Evolutionary conservation across 768 basidiomycete genomes (phyloP).

Genomic region (Termitomyces sp.): DNA sequence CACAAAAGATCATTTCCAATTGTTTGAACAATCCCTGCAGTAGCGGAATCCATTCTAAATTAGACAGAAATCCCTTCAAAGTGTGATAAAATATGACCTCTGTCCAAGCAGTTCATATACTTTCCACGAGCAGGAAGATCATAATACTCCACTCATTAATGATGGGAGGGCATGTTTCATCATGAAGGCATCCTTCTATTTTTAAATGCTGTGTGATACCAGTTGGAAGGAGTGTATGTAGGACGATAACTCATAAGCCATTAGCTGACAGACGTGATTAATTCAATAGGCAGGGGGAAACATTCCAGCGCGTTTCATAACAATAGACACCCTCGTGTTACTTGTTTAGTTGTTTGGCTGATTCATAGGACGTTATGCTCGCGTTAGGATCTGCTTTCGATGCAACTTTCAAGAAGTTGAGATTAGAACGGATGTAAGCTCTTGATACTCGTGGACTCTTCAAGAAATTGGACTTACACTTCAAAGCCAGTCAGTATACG

Average conservation of each 20-base stretch:
- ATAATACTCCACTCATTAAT: too few species aligned
- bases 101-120: not conserved
- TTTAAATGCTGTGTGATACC: not conserved
- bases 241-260: not conserved
- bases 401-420: too few species aligned
- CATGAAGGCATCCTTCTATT: not conserved
- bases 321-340: too few species aligned
- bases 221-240: not conserved
- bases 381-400: too few species aligned
- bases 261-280: not conserved
- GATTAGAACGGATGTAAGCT: too few species aligned
- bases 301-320: too few species aligned
- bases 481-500: too few species aligned
- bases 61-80: not conserved
- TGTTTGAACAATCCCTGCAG: not conserved
- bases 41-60: constrained; percentile 4
- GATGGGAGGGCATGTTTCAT: not conserved
- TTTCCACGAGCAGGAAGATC: not conserved
- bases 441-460: too few species aligned
- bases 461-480: too few species aligned
- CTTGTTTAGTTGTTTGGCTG: too few species aligned
- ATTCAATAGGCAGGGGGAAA: too few species aligned
- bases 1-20: constrained; percentile 9
- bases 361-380: too few species aligned
- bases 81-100: not conserved